phyloP scores from a whole-genome alignment of 441 rosid genomes.

The Populus hybrid region DNA sequence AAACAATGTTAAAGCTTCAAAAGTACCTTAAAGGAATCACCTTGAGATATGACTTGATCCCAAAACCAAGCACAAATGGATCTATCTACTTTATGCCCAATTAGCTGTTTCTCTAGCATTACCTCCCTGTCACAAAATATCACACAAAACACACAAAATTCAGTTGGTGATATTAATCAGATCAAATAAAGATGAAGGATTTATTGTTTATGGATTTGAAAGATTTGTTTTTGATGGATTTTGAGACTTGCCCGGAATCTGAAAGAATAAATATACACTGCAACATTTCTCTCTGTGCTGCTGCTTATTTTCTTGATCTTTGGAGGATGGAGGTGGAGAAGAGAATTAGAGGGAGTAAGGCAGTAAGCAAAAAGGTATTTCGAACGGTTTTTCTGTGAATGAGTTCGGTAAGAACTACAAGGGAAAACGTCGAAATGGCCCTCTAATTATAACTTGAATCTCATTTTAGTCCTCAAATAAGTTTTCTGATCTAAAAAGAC shows the following conservation, averaged over 20 bases:
- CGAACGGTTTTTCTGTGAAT: background rate
- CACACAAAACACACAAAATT: background rate
- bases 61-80: constrained; percentile 96
- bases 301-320: background rate
- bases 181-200: background rate
- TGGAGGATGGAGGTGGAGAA: background rate
- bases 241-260: constrained; percentile 66
- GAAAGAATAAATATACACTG: constrained; percentile 93
- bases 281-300: constrained; percentile 45
- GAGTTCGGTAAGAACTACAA: background rate
- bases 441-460: no score
- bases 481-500: no score
- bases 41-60: constrained; percentile 72
- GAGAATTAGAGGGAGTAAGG: background rate
- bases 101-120: constrained; percentile 95
- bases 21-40: constrained; percentile 63
- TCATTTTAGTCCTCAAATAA: background rate
- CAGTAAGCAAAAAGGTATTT: background rate
- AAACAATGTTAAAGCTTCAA: background rate
- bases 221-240: constrained; percentile 1
- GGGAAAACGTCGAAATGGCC: no score
- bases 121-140: constrained; percentile 54
- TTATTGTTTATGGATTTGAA: background rate
- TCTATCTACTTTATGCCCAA: constrained; percentile 92
- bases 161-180: background rate